Evolutionary conservation across 2,329 filamentous ascomycete species (phyloP), one percentile per base, ranked within the genome.

Genomic region (Cordyceps pruinosa): DNA sequence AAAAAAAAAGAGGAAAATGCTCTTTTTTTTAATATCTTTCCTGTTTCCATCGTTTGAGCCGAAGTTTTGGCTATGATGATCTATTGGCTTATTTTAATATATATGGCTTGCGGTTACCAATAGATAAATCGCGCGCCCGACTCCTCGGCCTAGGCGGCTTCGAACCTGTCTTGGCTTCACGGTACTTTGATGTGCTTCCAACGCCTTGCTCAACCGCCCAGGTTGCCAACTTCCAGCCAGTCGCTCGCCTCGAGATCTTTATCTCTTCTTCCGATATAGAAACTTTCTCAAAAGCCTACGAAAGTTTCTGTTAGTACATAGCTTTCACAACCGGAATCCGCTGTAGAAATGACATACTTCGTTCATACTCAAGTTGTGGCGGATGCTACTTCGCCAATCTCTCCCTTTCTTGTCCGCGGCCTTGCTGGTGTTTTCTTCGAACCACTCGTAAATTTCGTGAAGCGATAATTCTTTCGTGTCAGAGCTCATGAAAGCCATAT

Each of bases 321-420:
- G 47, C 3, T 19, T 67, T 30, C 4, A 21, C 17, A 25, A 6
- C 15, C 12, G 39, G 2, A 15, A n/a, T 13, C 5, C 19, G 21
- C 19, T 8, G 13, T 26, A 12, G n/a, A 9, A 32, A 2, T 1
- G 19, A 63, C 74, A 73, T 83, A 97, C 93, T 60, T 81, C 80
- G 65, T 97, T 97, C 92, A 97, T 97, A 48, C 90, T 96, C 8
- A 97, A 76, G 64, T 97, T 97, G 70, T 97, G 93, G 2, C 93
- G 84, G 62, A 97, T 95, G 69, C 90, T 96, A 71, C 97, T 97
- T 73, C 93, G 88, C 93, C 93, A 97, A n/a, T n/a, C n/a, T n/a
- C n/a, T n/a, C 10, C 92, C 93, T 53, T 78, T 83, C 5, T 83
- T 84, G 66, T 91, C 94, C 56, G 82, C 78, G 3, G 90, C 83